phyloP scores from a whole-genome alignment of 768 basidiomycete genomes.

The Russula compacta region DNA sequence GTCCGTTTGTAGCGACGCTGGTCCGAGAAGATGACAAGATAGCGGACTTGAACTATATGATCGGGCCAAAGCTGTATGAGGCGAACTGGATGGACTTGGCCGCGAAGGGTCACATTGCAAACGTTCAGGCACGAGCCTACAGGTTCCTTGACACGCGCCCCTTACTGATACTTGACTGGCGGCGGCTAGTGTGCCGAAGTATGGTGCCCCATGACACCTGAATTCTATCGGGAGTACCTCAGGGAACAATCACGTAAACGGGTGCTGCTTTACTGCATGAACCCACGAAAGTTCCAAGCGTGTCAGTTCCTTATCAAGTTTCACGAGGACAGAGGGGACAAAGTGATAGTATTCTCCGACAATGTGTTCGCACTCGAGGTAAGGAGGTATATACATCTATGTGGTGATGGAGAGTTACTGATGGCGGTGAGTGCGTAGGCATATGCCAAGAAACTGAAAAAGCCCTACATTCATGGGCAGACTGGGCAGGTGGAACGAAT shows the following conservation, averaged over 20 bases:
- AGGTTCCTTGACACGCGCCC: conserved; percentile 3
- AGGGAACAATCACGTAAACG: conserved; percentile 86
- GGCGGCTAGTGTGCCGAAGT: conserved; percentile 86
- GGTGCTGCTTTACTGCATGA: conserved; percentile 98
- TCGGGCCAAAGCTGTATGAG: conserved; percentile 98
- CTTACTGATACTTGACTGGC: conserved; percentile 3
- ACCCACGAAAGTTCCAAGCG: conserved; percentile 98
- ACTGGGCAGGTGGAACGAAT: conserved; percentile 94
- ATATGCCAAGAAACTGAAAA: conserved; percentile 88
- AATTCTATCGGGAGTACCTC: conserved; percentile 97
- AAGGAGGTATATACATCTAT: conserved; percentile 15
- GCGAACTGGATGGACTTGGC: conserved; percentile 99
- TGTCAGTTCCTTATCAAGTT: conserved; percentile 98
- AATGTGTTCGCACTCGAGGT: conserved; percentile 97
- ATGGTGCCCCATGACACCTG: conserved; percentile 99
- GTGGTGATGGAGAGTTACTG: background rate
- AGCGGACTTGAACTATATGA: conserved; percentile 96
- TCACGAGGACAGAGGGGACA: conserved; percentile 95
- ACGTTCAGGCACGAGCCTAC: conserved; percentile 74
- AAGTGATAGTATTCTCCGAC: conserved; percentile 98
- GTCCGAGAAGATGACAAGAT: conserved; percentile 99
- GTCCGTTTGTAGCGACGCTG: conserved; percentile 62
- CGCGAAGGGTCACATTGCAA: conserved; percentile 98
- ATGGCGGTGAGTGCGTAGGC: conserved; percentile 36
- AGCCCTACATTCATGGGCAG: conserved; percentile 93